Conservation (phyloP, 2,329 filamentous ascomycete genomes). For the Botrytis byssoidea region DNA sequence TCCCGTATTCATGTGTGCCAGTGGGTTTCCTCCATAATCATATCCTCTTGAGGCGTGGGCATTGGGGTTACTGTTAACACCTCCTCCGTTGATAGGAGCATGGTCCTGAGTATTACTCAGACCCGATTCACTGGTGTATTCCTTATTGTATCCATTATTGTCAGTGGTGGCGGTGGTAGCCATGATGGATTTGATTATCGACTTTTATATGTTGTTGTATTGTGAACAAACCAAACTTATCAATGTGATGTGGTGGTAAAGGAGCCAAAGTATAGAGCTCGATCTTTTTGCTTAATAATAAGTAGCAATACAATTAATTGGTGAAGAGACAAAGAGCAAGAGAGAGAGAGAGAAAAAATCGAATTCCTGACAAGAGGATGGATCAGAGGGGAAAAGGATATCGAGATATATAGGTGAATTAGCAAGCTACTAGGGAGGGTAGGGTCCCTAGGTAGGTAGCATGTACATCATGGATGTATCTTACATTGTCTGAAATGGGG, state of each 20-base stretch:
- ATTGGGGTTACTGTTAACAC: slow-evolving; percentile 8
- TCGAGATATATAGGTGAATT: slow-evolving; percentile 2
- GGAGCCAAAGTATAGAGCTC: not conserved
- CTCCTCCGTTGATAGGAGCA: slow-evolving; percentile 17
- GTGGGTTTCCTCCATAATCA: slow-evolving; percentile 44
- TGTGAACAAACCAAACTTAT: not conserved
- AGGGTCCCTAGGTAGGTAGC: not conserved
- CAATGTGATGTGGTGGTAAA: not conserved
- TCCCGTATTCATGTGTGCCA: slow-evolving; percentile 48
- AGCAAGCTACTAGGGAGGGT: not conserved
- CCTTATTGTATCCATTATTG: slow-evolving; percentile 27
- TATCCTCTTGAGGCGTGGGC: slow-evolving; percentile 19
- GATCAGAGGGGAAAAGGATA: not conserved
- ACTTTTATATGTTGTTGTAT: not conserved
- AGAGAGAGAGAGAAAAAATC: not conserved
- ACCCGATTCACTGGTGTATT: slow-evolving; percentile 24
- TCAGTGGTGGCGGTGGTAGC: slow-evolving; percentile 30
- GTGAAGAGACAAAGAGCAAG: not conserved
- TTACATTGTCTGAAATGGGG: not conserved
- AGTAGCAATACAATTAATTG: not conserved
- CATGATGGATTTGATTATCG: slow-evolving; percentile 26
- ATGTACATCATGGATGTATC: no score
- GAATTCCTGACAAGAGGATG: not conserved
- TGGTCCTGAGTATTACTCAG: slow-evolving; percentile 26
- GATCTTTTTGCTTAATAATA: not conserved